phyloP scores from a whole-genome alignment of 2,329 filamentous ascomycete genomes.

The Aspergillus thermomutatus region DNA sequence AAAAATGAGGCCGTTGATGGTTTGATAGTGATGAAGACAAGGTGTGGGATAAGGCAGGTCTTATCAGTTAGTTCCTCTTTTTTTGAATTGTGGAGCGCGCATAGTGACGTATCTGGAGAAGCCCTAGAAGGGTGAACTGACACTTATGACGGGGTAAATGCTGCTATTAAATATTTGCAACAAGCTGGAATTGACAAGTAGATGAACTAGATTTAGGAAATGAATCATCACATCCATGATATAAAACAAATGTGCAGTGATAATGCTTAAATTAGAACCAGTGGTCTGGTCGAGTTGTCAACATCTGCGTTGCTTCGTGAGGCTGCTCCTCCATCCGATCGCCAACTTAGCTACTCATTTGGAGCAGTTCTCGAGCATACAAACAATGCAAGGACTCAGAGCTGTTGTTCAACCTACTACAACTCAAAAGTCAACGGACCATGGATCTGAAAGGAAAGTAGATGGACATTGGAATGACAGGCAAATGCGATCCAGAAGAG shows the following conservation, averaged over 20 bases:
- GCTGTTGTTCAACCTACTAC: neutral
- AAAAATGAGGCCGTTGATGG: slow-evolving; percentile 13
- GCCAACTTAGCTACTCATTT: neutral
- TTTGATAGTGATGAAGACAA: neutral
- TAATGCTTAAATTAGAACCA: neutral
- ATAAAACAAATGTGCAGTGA: no score
- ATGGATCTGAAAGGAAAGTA: neutral
- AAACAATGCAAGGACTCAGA: neutral
- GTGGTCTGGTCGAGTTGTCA: neutral
- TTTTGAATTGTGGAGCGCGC: neutral
- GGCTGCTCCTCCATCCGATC: neutral
- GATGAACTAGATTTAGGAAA: no score
- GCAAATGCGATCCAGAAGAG: neutral
- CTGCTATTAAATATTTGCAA: neutral
- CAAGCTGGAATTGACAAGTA: neutral
- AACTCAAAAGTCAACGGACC: neutral
- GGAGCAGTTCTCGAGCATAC: neutral
- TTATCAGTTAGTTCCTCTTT: neutral
- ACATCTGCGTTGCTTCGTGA: neutral
- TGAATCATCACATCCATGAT: no score
- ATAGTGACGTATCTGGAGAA: neutral
- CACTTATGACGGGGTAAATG: neutral
- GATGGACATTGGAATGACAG: neutral
- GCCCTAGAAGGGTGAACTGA: neutral
- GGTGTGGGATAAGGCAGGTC: neutral